Evolutionary conservation across 2,329 filamentous ascomycete species (phyloP).

Genomic region (Colletotrichum graminicola): DNA sequence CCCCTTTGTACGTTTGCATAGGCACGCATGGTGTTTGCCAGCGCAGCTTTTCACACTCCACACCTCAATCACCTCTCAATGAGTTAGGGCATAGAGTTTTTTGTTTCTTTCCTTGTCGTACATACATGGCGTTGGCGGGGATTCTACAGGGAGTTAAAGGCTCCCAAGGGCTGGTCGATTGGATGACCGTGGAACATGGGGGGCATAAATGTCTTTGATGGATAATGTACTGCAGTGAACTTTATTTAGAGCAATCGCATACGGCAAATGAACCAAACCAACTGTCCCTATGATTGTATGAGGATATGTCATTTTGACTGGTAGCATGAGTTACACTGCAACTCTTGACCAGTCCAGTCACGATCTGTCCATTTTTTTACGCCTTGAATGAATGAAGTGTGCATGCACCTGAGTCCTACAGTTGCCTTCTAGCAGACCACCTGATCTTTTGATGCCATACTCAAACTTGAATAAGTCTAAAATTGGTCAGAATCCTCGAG

Average conservation of each 20-base stretch:
- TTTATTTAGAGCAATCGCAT: conserved; percentile 34
- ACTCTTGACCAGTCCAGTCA: not conserved
- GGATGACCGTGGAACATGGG: conserved; percentile 39
- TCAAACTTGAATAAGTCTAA: not conserved
- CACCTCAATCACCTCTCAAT: conserved; percentile 16
- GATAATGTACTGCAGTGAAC: conserved; percentile 36
- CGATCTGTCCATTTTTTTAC: not conserved
- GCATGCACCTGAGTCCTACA: too few relatives aligned
- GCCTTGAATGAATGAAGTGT: not conserved
- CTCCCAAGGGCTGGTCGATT: conserved; percentile 33
- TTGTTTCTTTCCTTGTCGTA: conserved; percentile 18
- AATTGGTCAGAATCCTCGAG: not conserved
- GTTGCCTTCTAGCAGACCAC: not conserved
- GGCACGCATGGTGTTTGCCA: conserved; percentile 42
- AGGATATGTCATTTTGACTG: not conserved
- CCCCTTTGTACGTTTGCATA: conserved; percentile 43
- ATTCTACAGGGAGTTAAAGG: conserved; percentile 36
- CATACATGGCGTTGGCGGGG: conserved; percentile 36
- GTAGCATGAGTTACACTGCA: too few relatives aligned
- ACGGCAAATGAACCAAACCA: conserved; percentile 10
- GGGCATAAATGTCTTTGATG: conserved; percentile 40
- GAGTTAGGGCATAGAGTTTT: conserved; percentile 26
- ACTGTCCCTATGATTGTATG: not conserved
- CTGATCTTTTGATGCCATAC: not conserved
- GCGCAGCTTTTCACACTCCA: conserved; percentile 45